These are phyloP conservation scores for Boletus pseudopeckii DNA, from an alignment of 768 basidiomycete species.

Conservation along the genomic window DNA sequence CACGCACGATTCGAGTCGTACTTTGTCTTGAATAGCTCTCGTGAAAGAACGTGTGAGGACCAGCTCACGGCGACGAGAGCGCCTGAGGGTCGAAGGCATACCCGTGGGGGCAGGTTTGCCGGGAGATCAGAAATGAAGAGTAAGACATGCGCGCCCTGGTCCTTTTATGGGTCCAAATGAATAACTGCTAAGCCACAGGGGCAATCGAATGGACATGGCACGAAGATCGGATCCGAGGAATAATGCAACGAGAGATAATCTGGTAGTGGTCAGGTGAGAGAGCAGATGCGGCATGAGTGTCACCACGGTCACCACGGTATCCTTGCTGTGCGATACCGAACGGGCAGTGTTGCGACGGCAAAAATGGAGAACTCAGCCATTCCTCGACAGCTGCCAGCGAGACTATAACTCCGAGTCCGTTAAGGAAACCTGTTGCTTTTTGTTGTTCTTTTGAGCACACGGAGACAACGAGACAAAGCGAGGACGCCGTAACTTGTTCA, in stretches of 20 bases:
- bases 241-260: conserved; percentile 7
- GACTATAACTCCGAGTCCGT: conserved; percentile 7
- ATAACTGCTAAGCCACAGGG: conserved; percentile 30
- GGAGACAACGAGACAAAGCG: conserved; percentile 3
- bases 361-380: conserved; percentile 21
- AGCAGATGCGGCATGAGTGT: conserved; percentile 5
- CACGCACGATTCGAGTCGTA: conserved; percentile 33
- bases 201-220: conserved; percentile 10
- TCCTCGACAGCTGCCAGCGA: conserved; percentile 9
- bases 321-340: conserved; percentile 9
- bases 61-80: conserved; percentile 45
- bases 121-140: conserved; percentile 11
- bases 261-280: conserved; percentile 8
- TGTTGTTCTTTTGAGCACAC: conserved; percentile 16
- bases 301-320: background rate
- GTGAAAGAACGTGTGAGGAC: conserved; percentile 50
- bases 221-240: conserved; percentile 14
- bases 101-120: conserved; percentile 22
- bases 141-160: conserved; percentile 9
- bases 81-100: conserved; percentile 44
- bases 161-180: conserved; percentile 30
- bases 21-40: conserved; percentile 43
- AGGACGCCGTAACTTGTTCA: background rate
- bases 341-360: too few species aligned
- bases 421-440: conserved; percentile 7